Conservation (phyloP, 345 rosid species). For the Bretschneidera sinensis region DNA sequence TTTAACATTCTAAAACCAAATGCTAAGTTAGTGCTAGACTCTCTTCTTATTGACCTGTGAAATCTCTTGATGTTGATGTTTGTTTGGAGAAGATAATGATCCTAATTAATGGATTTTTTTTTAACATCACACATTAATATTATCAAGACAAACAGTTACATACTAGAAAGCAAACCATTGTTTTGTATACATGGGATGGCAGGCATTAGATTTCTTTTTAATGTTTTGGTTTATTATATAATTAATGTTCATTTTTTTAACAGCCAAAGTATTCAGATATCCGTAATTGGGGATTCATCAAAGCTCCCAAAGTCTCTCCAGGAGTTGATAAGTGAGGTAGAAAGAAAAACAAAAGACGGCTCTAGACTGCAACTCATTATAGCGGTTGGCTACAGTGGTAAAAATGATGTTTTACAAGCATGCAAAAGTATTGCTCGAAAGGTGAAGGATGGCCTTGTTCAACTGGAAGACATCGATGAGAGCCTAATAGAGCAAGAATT, state of each 20-base stretch:
- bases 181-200: no score
- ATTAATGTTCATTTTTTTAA: constrained; percentile 22
- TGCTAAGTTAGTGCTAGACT: no score
- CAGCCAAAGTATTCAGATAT: constrained; percentile 48
- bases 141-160: no score
- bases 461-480: constrained; percentile 51
- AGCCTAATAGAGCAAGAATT: constrained; percentile 55
- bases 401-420: constrained; percentile 62
- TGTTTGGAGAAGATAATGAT: no score
- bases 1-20: no score
- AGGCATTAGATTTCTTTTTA: no score
- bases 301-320: constrained; percentile 46
- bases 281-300: constrained; percentile 60
- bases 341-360: constrained; percentile 45
- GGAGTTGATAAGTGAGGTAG: constrained; percentile 32
- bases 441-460: constrained; percentile 44
- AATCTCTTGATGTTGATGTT: no score
- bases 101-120: no score
- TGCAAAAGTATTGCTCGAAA: constrained; percentile 54
- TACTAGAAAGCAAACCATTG: no score
- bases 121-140: no score
- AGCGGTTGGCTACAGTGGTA: constrained; percentile 79
- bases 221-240: constrained; percentile 10
- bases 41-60: no score
- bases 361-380: constrained; percentile 54